A percentile compares a stretch with the other conserved stretches of the same genome.
phyloP scores from a whole-genome alignment of 176 grass and related monocot species.

The Triticum turgidum region DNA sequence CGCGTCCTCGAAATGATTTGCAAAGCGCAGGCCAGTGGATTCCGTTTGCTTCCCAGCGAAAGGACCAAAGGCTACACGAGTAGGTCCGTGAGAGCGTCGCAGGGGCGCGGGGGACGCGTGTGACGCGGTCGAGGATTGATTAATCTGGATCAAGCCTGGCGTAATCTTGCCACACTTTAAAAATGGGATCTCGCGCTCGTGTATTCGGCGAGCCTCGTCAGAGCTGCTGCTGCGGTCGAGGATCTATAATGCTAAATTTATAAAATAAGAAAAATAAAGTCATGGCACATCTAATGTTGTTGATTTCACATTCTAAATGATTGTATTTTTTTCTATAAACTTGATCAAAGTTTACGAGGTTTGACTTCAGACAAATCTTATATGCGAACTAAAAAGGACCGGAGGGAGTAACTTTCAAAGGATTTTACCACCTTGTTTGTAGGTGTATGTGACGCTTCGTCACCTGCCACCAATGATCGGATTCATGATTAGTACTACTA shows the following conservation, averaged over 20 bases:
- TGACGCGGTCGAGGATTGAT: neutral
- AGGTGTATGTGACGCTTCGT: neutral
- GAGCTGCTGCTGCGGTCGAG: neutral
- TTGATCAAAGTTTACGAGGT: too few relatives aligned
- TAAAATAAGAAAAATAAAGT: too few relatives aligned
- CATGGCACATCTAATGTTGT: too few relatives aligned
- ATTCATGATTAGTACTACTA: neutral
- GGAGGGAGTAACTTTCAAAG: too few relatives aligned
- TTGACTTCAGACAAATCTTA: neutral
- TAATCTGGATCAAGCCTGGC: constrained; percentile 4
- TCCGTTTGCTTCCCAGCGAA: constrained; percentile 25
- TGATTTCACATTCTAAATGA: too few relatives aligned
- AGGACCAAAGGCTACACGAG: neutral
- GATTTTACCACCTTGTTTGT: too few relatives aligned
- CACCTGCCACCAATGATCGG: neutral
- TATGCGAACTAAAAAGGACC: too few relatives aligned
- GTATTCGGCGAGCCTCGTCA: neutral
- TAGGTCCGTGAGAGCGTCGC: neutral
- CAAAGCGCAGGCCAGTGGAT: neutral
- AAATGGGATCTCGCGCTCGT: neutral
- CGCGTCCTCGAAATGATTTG: neutral
- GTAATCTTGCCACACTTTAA: neutral
- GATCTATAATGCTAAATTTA: too few relatives aligned
- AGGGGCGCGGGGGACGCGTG: neutral
- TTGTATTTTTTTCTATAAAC: too few relatives aligned